These are phyloP conservation scores for Fusarium protoensiforme DNA, from an alignment of 2,329 filamentous ascomycete genomes.

Conservation along the genomic window DNA sequence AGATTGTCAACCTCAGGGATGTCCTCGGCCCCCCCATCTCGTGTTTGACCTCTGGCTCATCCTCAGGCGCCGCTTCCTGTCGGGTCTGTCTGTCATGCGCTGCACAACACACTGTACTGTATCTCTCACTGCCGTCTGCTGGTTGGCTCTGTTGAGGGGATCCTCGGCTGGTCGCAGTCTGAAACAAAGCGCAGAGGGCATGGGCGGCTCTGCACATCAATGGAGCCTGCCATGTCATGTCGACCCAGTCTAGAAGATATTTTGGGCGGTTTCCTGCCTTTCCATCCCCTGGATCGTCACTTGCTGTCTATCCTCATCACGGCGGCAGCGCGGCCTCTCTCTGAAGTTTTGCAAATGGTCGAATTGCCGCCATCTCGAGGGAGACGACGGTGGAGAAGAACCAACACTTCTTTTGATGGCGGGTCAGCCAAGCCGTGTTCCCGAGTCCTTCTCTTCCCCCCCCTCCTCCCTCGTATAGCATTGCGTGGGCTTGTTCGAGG, in stretches of 20 bases:
- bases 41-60: constrained; percentile 13
- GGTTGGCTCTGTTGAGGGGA: constrained; percentile 21
- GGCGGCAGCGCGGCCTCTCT: constrained; percentile 5
- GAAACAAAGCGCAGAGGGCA: constrained; percentile 33
- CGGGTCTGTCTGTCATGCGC: constrained; percentile 9
- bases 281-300: constrained; percentile 23
- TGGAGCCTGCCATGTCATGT: constrained; percentile 20
- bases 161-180: constrained; percentile 21
- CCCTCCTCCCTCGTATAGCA: constrained; percentile 15
- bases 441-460: constrained; percentile 17
- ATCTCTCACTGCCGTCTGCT: constrained; percentile 33
- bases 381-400: constrained; percentile 20
- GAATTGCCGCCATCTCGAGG: neutral
- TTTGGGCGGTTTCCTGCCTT: constrained; percentile 17
- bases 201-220: constrained; percentile 31
- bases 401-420: neutral
- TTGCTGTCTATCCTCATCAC: constrained; percentile 33
- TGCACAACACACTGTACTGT: constrained; percentile 23
- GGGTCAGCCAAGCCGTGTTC: constrained; percentile 16
- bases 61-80: constrained; percentile 22
- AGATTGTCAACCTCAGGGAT: constrained; percentile 17
- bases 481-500: neutral
- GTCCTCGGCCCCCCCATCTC: constrained; percentile 4
- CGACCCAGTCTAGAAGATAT: constrained; percentile 20
- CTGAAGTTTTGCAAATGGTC: neutral